Base-by-base conservation (phyloP, 129 eudicot genomes). In the Lactuca sativa region DNA sequence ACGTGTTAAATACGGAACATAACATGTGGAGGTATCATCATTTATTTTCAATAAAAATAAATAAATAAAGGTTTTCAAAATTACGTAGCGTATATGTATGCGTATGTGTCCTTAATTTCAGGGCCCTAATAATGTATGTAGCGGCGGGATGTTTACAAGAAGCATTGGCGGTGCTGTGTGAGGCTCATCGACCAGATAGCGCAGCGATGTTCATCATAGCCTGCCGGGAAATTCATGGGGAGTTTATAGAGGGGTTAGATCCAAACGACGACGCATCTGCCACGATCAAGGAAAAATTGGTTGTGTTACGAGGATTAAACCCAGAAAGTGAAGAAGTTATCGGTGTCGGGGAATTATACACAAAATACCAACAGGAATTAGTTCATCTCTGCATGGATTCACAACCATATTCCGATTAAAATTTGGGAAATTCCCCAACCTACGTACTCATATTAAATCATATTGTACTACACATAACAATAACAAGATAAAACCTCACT, bases 341-440 rank as follows among this genome's bases (percentile, higher is more conserved):
- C 34, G 96, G 90, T 7, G 92, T 90, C 58, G 82, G 76, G 65
- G 98, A 93, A 64, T 82, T 85, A 62, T 93, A 75, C 62, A 86
- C 90, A 14, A 88, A 89, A 78, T 93, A 89, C 79, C 97, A 93
- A 66, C 85, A 95, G 80, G 85, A 87, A 71, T 73, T 93, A 16
- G 95, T 93, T 51, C 97, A 93, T 77, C 76, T 93, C 40, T 93
- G 98, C 78, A 89, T 93, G 98, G 97, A 93, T 67, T 92, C 92
- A 0, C 90, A 69, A 12, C 98, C 90, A 2, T 81, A 64, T 64
- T 74, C 83, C 2, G 92, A 92, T 66, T 90, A 47, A 80, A 17
- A 15, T 7, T 17, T 11, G 43, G 13, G 31, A 1, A 18, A 25
- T 18, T 67, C 25, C 12, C 16, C 9, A 67, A 41, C 49, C 3